Base-by-base conservation (phyloP, 2,329 filamentous ascomycete species). In the Xylariaceae sp. region DNA sequence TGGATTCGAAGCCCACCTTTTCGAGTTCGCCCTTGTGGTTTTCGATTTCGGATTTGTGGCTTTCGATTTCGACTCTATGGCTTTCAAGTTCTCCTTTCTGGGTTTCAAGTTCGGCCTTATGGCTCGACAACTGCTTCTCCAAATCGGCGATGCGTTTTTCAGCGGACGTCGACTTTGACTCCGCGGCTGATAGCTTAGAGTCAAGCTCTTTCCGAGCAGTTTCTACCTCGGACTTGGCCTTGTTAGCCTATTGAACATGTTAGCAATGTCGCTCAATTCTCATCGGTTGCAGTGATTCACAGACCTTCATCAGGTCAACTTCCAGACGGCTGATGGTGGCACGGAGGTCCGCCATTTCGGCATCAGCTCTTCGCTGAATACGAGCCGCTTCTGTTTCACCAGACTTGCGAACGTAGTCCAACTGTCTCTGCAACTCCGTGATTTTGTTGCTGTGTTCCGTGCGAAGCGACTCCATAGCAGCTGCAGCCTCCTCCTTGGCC, bases 251-350 rank as follows among this genome's bases (percentile, higher is more conserved):
- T 42, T 63, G 51, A 9, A 15, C 37, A 47, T 13, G 34, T 45
- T 55, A 45, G n/a, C 5, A 53, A 62, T 56, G 60, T 55, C 17
- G 2, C 30, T 39, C 30, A 30, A 13, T 9, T 49, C 11, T 15
- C 18, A 11, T 44, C 11, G 23, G 42, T 4, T 53, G 4, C 15
- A 47, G 37, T 11, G 4, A 10, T 51, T 35, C 39, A 62, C 69
- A 57, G 70, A 82, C 83, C 77, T 85, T 87, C 72, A 84, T 78
- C 10, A 87, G 64, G 65, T 86, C 82, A 39, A 83, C 81, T 70
- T 89, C 82, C 13, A 91, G 74, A 50, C 80, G 79, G 57, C 80
- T 82, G 34, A 88, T 71, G 10, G 69, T 71, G 11, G 71, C 71
- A 39, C 67, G 67, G 15, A 73, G 67, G 56, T 70, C 72, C 39